Conservation (phyloP, 176 grass and related monocot species). For the Secale cereale region DNA sequence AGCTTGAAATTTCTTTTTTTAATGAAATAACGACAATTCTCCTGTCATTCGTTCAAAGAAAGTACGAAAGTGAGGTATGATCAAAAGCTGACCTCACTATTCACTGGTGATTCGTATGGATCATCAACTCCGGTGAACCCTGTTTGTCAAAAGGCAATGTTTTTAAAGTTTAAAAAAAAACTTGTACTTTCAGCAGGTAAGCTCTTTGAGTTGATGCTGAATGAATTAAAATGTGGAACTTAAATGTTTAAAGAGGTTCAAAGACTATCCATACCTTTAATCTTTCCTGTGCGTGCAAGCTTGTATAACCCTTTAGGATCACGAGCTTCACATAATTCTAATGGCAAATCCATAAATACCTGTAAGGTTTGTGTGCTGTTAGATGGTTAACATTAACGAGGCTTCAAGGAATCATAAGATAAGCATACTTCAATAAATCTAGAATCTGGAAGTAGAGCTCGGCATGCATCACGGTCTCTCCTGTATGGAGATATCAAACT, state of each 20-base stretch:
- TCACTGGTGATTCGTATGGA: slow-evolving; percentile 80
- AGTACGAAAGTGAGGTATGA: background rate
- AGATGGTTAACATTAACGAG: slow-evolving; percentile 8
- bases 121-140: slow-evolving; percentile 97
- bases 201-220: background rate
- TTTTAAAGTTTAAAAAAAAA: slow-evolving; percentile 10
- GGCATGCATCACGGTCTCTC: slow-evolving; percentile 81
- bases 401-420: slow-evolving; percentile 3
- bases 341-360: slow-evolving; percentile 89
- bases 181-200: background rate
- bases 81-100: slow-evolving; percentile 70
- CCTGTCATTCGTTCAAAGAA: background rate
- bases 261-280: slow-evolving; percentile 60
- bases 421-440: slow-evolving; percentile 81
- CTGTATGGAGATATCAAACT: slow-evolving; percentile 78
- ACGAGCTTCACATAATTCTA: slow-evolving; percentile 90
- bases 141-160: slow-evolving; percentile 34
- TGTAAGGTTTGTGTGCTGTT: slow-evolving; percentile 26
- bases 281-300: slow-evolving; percentile 92
- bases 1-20: background rate
- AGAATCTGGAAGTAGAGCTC: slow-evolving; percentile 74
- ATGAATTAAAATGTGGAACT: background rate
- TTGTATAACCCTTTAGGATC: slow-evolving; percentile 98
- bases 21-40: background rate
- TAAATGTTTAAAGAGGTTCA: background rate